Base-by-base conservation (phyloP, 257 asterid genomes). In the Solanum bulbocastanum region DNA sequence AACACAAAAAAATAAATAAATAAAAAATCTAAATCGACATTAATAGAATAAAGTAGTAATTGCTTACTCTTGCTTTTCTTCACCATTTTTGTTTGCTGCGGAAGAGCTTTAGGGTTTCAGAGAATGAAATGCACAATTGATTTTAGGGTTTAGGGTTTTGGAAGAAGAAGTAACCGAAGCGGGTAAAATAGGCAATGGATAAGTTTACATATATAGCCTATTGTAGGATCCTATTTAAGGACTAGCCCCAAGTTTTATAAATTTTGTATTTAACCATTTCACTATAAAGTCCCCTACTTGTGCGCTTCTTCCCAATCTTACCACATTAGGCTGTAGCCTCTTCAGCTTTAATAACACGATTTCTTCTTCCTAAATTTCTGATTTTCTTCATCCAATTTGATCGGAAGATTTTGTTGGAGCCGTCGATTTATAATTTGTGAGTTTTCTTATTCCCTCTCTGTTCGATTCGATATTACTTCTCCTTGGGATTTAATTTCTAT, bases 61-160 rank as follows among this genome's bases (percentile, higher is more conserved):
- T 23, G 90, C 39, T 68, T 93, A 96, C 98, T 95, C 89, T 94
- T 94, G 97, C 98, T 93, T 73, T 83, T 90, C 92, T 95, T 95
- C 97, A 91, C 96, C 98, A 95, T 95, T 65, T 85, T 87, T 66
- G 88, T n/a, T 75, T 40, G 66, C n/a, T n/a, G 9, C 14, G 68
- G 30, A 32, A 18, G 56, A 32, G 56, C 25, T 56, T 60, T 40
- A 76, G 36, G 60, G 35, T 40, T 76, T 40, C 33, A n/a, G 36
- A n/a, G 60, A 76, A 44, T 6, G 83, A 76, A 76, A 27, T 76
- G 84, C 36, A 8, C 46, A 76, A 76, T 40, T 40, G 15, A 40
- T 40, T 76, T 40, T 40, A 12, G 22, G 58, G 35, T 49, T 10
- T 23, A 44, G 83, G 83, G n/a, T 44, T 79, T 79, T 46, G 37